These are phyloP conservation scores for Capsicum baccatum DNA, from an alignment of 257 asterid genomes.

Conservation along the genomic window DNA sequence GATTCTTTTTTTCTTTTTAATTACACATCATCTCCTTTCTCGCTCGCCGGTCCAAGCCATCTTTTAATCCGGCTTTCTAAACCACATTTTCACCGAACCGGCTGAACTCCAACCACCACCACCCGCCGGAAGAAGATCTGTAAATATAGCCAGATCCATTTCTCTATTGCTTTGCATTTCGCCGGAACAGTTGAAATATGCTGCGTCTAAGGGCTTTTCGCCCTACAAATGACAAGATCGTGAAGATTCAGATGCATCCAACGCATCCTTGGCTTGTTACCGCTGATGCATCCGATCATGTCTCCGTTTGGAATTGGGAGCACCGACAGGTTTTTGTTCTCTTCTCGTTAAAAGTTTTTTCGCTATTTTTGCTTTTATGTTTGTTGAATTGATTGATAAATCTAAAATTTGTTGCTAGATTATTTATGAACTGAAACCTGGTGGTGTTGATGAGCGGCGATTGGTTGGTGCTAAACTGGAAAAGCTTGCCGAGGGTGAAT, in stretches of 20 bases:
- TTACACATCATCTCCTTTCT: neutral
- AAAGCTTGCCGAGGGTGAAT: constrained; percentile 97
- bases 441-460: constrained; percentile 98
- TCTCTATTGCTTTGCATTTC: constrained; percentile 16
- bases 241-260: constrained; percentile 96
- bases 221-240: constrained; percentile 93
- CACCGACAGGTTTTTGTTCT: constrained; percentile 77
- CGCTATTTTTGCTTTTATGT: neutral
- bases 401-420: constrained; percentile 50
- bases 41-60: constrained; percentile 5
- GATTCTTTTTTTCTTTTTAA: neutral
- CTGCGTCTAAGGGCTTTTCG: constrained; percentile 89
- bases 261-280: constrained; percentile 99
- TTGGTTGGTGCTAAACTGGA: constrained; percentile 97
- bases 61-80: neutral
- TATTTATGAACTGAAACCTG: constrained; percentile 96
- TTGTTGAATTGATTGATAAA: constrained; percentile 25
- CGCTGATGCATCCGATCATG: constrained; percentile 98
- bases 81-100: constrained; percentile 25
- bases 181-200: constrained; percentile 44
- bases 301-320: constrained; percentile 99
- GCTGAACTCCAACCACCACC: neutral
- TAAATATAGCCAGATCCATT: constrained; percentile 31
- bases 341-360: neutral
- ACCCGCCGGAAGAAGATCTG: neutral